A percentile compares a stretch with the other conserved stretches of the same genome.
phyloP scores from a whole-genome alignment of 495 filamentous ascomycete species.

The Filosporella fistucella region DNA sequence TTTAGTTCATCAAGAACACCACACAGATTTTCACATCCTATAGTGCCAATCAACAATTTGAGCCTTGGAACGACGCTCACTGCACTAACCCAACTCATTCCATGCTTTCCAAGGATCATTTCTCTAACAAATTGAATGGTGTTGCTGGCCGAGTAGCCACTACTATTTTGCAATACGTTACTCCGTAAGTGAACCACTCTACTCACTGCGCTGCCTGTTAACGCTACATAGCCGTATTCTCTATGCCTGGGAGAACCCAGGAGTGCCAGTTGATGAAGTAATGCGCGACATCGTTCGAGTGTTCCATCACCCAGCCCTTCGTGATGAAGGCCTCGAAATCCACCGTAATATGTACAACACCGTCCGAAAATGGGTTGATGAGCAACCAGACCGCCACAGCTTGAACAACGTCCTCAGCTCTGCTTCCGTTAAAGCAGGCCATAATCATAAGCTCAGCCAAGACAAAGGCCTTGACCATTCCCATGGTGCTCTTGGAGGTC shows the following conservation, averaged over 20 bases:
- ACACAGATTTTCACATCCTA: background rate
- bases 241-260: constrained; percentile 85
- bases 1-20: background rate
- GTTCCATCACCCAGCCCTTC: constrained; percentile 85
- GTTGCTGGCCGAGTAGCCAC: constrained; percentile 80
- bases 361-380: constrained; percentile 71
- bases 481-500: constrained; percentile 40
- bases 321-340: constrained; percentile 66
- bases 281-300: constrained; percentile 68
- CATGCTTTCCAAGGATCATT: constrained; percentile 96
- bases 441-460: constrained; percentile 54
- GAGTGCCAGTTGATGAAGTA: constrained; percentile 73
- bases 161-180: constrained; percentile 74
- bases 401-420: constrained; percentile 70
- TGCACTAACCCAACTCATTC: constrained; percentile 91
- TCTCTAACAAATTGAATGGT: constrained; percentile 85
- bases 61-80: constrained; percentile 81
- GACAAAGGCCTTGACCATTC: constrained; percentile 14
- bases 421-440: constrained; percentile 72
- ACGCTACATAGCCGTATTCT: constrained; percentile 56
- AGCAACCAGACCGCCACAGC: constrained; percentile 55
- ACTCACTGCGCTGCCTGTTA: background rate
- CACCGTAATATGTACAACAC: constrained; percentile 83
- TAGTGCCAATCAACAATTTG: constrained; percentile 76
- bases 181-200: constrained; percentile 60